A percentile compares a stretch with the other conserved stretches of the same genome.
phyloP scores from a whole-genome alignment of 352 stramenopile genomes.

The Phytophthora hibernalis region DNA sequence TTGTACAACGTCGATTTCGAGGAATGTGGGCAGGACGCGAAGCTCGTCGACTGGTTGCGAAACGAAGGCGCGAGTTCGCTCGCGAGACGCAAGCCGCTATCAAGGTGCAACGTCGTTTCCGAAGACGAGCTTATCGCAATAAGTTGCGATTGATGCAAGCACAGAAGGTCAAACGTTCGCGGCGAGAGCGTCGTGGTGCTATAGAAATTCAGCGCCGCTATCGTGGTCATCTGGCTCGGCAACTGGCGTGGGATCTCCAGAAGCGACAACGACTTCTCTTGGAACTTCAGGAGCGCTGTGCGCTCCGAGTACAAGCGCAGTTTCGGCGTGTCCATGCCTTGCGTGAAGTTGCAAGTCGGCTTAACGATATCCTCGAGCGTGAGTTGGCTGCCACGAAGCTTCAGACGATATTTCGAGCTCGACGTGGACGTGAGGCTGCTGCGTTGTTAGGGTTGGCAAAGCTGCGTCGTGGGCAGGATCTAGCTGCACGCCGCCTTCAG shows the following conservation, averaged over 20 bases:
- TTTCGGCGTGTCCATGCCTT: slow-evolving; percentile 54
- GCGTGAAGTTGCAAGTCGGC: slow-evolving; percentile 36
- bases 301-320: slow-evolving; percentile 59
- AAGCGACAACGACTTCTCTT: slow-evolving; percentile 43
- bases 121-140: slow-evolving; percentile 44
- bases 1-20: slow-evolving; percentile 72
- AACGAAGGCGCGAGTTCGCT: slow-evolving; percentile 39
- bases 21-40: slow-evolving; percentile 50
- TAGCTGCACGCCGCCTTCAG: slow-evolving; percentile 54
- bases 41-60: slow-evolving; percentile 48
- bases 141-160: slow-evolving; percentile 46
- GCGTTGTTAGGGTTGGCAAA: slow-evolving; percentile 52
- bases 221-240: slow-evolving; percentile 56
- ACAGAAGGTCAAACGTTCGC: slow-evolving; percentile 38
- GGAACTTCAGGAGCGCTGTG: slow-evolving; percentile 41
- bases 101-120: slow-evolving; percentile 63
- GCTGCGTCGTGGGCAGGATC: slow-evolving; percentile 46
- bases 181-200: slow-evolving; percentile 45
- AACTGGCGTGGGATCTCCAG: slow-evolving; percentile 45
- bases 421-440: slow-evolving; percentile 49
- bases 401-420: slow-evolving; percentile 64
- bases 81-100: slow-evolving; percentile 52
- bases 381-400: slow-evolving; percentile 65
- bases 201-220: slow-evolving; percentile 68
- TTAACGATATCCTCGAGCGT: slow-evolving; percentile 34